These are phyloP conservation scores for Metschnikowia arizonensis DNA, from an alignment of 805 yeast species.

Conservation along the genomic window DNA sequence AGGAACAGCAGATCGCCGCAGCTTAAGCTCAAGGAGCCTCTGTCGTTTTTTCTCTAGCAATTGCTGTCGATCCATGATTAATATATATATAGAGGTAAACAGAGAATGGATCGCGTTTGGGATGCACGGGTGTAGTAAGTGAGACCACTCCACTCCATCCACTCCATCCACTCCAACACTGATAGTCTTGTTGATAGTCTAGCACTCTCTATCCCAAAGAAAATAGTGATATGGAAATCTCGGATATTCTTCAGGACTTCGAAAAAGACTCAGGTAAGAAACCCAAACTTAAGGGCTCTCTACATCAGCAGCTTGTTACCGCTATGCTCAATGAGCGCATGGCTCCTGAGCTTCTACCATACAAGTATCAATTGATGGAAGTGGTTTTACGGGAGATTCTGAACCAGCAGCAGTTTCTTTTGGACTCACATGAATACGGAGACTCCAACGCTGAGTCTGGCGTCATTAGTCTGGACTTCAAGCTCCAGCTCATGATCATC, in stretches of 20 bases:
- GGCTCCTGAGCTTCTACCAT: slow-evolving; percentile 83
- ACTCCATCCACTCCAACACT: too few relatives aligned
- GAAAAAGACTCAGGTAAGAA: slow-evolving; percentile 38
- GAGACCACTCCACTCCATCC: too few relatives aligned
- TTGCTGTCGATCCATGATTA: slow-evolving; percentile 34
- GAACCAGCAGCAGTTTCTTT: slow-evolving; percentile 66
- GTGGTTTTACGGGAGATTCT: slow-evolving; percentile 57
- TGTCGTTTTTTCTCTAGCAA: slow-evolving; percentile 39
- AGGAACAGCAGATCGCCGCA: slow-evolving; percentile 18
- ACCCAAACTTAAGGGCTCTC: neutral
- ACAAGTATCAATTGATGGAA: slow-evolving; percentile 56
- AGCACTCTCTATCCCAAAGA: neutral
- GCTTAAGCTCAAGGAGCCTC: slow-evolving; percentile 28
- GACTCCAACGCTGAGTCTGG: slow-evolving; percentile 41
- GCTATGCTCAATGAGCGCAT: slow-evolving; percentile 83
- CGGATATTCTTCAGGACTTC: slow-evolving; percentile 66
- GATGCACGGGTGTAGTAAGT: slow-evolving; percentile 4
- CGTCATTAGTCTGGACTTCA: slow-evolving; percentile 47
- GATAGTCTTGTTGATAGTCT: too few relatives aligned
- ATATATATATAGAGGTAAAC: slow-evolving; percentile 6
- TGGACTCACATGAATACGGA: slow-evolving; percentile 73
- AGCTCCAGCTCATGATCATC: slow-evolving; percentile 74
- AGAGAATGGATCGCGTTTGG: slow-evolving; percentile 3
- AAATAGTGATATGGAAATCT: slow-evolving; percentile 50
- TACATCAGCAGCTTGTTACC: slow-evolving; percentile 45